Base-by-base conservation (phyloP, 441 rosid species). In the Sinapis alba region DNA sequence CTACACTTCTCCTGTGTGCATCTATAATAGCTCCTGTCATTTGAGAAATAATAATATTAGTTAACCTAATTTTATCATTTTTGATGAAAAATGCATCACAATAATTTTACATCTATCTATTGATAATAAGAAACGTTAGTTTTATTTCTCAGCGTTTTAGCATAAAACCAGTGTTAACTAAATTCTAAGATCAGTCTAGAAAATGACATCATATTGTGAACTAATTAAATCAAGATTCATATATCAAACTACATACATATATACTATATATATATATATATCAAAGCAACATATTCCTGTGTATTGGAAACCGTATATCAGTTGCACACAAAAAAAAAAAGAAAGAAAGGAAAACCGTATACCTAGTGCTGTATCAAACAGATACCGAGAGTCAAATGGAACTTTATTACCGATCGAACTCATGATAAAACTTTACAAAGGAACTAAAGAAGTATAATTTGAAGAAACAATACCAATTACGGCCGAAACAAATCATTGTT, bases 1-100 rank as follows among this genome's bases (percentile, higher is more conserved):
- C 90, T 80, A 79, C 99, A 95, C 36, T 83, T 92, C 56, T 90
- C 98, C 76, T 95, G 89, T 13, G 99, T 95, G 57, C 99, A 95
- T 7, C 98, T 87, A 51, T 95, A 95, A 69, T 95, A 95, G 88
- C 99, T 95, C 90, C 99, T 95, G 86, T 83, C 77, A 69, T 68
- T 69, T 76, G 8, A 36, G 0, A 27, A 47, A 0, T 20, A 20
- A 20, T 13, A 1, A 50, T 57, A 11, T 28, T 18, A 13, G 10
- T 3, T 54, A 15, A 36, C 19, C 69, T 57, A 57, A 28, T 15
- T 70, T 38, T 47, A 20, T 47, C 16, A 16, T 36, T 38, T 69
- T 1, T 16, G 4, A 63, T 23, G 43, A 66, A 27, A 45, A 65
- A 43, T 65, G 57, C 58, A 65, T 27, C 41, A 26, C 41, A 47